A percentile compares a stretch with the other conserved stretches of the same genome.
phyloP scores from a whole-genome alignment of 352 stramenopile species.

The Globisporangium megalacanthum region DNA sequence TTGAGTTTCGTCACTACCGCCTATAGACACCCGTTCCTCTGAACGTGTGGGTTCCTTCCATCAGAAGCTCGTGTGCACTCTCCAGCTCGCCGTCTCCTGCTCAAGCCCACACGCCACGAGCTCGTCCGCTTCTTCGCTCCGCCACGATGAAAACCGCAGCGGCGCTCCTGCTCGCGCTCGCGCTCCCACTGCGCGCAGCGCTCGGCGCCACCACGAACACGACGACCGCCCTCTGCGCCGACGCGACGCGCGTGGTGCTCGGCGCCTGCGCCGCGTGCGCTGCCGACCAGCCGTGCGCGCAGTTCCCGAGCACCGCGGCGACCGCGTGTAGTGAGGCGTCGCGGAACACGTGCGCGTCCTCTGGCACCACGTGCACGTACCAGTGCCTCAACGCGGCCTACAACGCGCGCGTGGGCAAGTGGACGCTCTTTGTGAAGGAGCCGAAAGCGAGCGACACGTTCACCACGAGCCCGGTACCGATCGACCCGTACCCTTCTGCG shows the following conservation, averaged over 20 bases:
- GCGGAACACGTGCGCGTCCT: constrained; percentile 40
- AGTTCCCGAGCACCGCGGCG: constrained; percentile 32
- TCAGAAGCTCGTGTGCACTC: too few relatives aligned
- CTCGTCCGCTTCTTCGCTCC: neutral
- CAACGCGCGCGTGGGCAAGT: constrained; percentile 36
- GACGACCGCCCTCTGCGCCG: constrained; percentile 31
- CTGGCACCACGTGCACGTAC: constrained; percentile 49
- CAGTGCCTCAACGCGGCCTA: constrained; percentile 58
- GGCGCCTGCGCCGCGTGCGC: constrained; percentile 42
- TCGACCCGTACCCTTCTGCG: constrained; percentile 35
- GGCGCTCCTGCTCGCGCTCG: neutral
- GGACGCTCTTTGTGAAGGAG: constrained; percentile 71
- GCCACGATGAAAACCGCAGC: neutral
- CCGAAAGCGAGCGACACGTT: constrained; percentile 38
- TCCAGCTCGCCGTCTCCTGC: too few relatives aligned
- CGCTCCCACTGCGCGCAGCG: neutral
- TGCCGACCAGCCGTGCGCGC: constrained; percentile 44
- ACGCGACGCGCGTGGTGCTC: constrained; percentile 35
- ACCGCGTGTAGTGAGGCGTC: constrained; percentile 40
- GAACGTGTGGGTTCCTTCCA: too few relatives aligned
- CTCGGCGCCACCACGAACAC: neutral
- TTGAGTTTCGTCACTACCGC: too few relatives aligned
- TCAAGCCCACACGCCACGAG: neutral
- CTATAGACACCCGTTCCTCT: too few relatives aligned
- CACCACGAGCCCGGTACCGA: constrained; percentile 11